phyloP scores from a whole-genome alignment of 2,329 filamentous ascomycete species.

The Neoascochyta sp. region DNA sequence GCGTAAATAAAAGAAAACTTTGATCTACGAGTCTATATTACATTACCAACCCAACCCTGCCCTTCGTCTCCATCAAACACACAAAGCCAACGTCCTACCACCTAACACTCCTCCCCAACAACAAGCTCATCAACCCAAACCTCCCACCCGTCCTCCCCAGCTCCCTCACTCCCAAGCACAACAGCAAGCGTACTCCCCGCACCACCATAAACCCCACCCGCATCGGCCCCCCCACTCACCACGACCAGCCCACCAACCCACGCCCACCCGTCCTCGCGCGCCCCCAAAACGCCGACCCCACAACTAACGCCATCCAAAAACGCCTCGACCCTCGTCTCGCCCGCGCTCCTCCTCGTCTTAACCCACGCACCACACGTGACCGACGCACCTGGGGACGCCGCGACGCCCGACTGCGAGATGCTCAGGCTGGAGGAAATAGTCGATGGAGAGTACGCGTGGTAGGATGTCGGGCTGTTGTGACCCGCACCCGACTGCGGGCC shows the following conservation, averaged over 20 bases:
- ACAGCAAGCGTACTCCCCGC: constrained; percentile 5
- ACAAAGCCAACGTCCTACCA: too few relatives aligned
- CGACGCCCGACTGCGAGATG: constrained; percentile 1
- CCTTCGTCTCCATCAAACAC: too few relatives aligned
- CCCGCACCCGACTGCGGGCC: neutral
- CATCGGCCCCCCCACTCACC: neutral
- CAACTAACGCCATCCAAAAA: constrained; percentile 5
- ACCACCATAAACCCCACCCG: too few relatives aligned
- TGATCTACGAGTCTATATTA: too few relatives aligned
- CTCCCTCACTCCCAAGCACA: constrained; percentile 2
- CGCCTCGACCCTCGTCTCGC: constrained; percentile 1
- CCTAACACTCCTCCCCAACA: too few relatives aligned
- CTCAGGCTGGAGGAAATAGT: constrained; percentile 2
- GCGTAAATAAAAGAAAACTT: too few relatives aligned
- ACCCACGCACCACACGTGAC: constrained; percentile 5
- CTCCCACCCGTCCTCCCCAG: constrained; percentile 6
- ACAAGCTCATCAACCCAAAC: constrained; percentile 4
- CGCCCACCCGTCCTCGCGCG: constrained; percentile 1
- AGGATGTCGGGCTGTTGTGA: constrained; percentile 1
- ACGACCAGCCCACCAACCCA: constrained; percentile 1
- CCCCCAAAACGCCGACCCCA: constrained; percentile 1
- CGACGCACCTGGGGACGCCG: neutral
- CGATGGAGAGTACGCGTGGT: constrained; percentile 2
- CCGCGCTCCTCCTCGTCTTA: constrained; percentile 1
- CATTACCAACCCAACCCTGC: too few relatives aligned